phyloP scores from a whole-genome alignment of 805 yeast species.

The Saccharomycopsis sp. region DNA sequence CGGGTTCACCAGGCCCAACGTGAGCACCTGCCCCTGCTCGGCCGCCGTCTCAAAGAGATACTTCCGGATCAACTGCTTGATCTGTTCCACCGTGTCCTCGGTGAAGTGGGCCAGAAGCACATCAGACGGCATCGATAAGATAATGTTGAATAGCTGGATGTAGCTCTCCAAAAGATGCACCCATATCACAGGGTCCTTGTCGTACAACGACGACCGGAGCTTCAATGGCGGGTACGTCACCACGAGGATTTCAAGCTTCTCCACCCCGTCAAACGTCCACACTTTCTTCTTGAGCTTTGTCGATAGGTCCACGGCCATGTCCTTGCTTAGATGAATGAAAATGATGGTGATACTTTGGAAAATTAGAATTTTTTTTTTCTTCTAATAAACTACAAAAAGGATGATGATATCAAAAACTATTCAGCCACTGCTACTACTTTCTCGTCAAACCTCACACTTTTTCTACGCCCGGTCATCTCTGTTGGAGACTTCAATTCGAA shows the following conservation, averaged over 20 bases:
- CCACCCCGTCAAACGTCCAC: slow-evolving; percentile 11
- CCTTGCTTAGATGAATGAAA: not conserved
- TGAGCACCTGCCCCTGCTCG: slow-evolving; percentile 52
- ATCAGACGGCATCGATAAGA: slow-evolving; percentile 29
- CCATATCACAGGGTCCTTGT: slow-evolving; percentile 81
- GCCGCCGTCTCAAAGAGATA: slow-evolving; percentile 53
- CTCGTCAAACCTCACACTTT: slow-evolving; percentile 59
- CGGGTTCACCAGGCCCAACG: slow-evolving; percentile 64
- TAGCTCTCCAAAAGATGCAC: slow-evolving; percentile 60
- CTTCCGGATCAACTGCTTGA: slow-evolving; percentile 43
- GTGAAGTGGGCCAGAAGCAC: slow-evolving; percentile 31
- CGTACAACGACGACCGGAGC: slow-evolving; percentile 66
- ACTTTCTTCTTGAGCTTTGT: slow-evolving; percentile 4
- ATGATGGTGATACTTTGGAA: too few relatives aligned
- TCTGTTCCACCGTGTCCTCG: slow-evolving; percentile 49
- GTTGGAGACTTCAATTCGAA: slow-evolving; percentile 42
- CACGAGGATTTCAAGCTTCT: slow-evolving; percentile 33
- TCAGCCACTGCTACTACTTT: slow-evolving; percentile 42
- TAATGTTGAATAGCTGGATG: slow-evolving; percentile 40
- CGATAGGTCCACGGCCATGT: slow-evolving; percentile 7
- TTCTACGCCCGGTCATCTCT: slow-evolving; percentile 36
- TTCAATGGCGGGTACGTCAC: slow-evolving; percentile 70
- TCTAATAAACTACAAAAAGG: too few relatives aligned
- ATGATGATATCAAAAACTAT: slow-evolving; percentile 21
- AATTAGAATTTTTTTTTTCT: too few relatives aligned